Conservation (phyloP, 176 grass and related monocot species). For the Bromus sterilis region DNA sequence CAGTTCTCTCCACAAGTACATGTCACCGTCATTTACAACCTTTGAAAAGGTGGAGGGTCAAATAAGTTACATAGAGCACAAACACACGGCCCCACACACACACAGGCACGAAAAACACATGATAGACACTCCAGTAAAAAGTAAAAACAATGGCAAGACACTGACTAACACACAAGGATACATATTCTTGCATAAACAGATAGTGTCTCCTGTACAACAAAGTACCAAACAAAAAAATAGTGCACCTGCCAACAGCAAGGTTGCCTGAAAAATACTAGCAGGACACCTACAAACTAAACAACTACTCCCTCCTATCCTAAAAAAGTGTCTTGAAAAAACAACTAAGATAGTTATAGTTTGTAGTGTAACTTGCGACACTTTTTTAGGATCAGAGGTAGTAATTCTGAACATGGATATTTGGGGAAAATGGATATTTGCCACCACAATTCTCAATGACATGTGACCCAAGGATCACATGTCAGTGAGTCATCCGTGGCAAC, state of each 20-base stretch:
- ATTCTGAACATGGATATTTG: too few species aligned
- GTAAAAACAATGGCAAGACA: slow-evolving; percentile 3
- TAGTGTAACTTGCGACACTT: too few species aligned
- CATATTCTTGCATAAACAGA: neutral
- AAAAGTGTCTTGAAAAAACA: too few species aligned
- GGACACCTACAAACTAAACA: neutral
- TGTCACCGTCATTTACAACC: slow-evolving; percentile 93
- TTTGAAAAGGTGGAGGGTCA: slow-evolving; percentile 31
- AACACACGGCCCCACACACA: neutral
- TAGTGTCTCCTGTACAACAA: neutral
- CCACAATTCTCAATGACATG: slow-evolving; percentile 3
- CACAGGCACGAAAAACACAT: neutral
- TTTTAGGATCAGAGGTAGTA: too few species aligned
- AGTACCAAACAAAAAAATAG: neutral
- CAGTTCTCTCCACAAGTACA: slow-evolving; percentile 93
- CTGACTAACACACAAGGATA: neutral
- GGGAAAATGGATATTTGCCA: neutral
- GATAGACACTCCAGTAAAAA: neutral
- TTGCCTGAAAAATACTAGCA: neutral
- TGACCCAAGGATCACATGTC: neutral
- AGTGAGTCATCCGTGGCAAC: neutral
- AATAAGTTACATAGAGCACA: neutral
- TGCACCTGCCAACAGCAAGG: neutral
- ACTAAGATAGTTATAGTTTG: too few species aligned
- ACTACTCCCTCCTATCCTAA: too few species aligned